Evolutionary conservation across 306 rosid genomes (phyloP), one percentile per base, ranked within the genome.

Genomic region (Crotalaria pallida): DNA sequence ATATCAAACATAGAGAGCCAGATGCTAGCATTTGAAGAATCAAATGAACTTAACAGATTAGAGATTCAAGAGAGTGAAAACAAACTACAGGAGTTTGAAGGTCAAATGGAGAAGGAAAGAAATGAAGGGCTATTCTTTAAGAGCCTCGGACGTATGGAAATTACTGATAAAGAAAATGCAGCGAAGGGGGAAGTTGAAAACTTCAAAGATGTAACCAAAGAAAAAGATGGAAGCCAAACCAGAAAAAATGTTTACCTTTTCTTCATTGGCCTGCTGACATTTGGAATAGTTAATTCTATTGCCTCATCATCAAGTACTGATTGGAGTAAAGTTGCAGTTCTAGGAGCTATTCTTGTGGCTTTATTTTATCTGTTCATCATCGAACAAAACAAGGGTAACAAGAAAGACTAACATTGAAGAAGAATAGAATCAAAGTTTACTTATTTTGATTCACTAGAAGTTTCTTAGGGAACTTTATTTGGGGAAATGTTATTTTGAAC

Each of bases 61-160:
- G 95, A 87, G 74, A 85, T 86, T 58, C 86, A 83, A 65, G 72
- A 88, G 79, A 90, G 72, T 57, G 91, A 87, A 65, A 78, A 69
- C 72, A 77, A 77, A 33, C 13, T 94, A 52, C 77, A 55, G 40
- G 83, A 84, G 50, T 69, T 94, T 31, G 90, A 94, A 77, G 91
- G 57, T 33, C 80, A 86, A 71, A 84, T 90, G 63, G 86, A 84
- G 49, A 74, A 84, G 24, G 99, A 84, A 31, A 58, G 86, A 74
- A 94, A 94, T 7, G 96, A 88, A 74, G 90, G 96, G 49, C 61
- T 88, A 23, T 91, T 88, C 86, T 92, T 92, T 38, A 86, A 89
- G 84, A 92, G 60, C 69, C 84, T 94, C 31, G 77, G 89, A 13
- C 63, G 77, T 69, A 79, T 73, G 22, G 78, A 70, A 18, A 80